These are phyloP conservation scores for Wickerhamiella sergipiensis DNA, from an alignment of 805 yeast species.

Conservation along the genomic window DNA sequence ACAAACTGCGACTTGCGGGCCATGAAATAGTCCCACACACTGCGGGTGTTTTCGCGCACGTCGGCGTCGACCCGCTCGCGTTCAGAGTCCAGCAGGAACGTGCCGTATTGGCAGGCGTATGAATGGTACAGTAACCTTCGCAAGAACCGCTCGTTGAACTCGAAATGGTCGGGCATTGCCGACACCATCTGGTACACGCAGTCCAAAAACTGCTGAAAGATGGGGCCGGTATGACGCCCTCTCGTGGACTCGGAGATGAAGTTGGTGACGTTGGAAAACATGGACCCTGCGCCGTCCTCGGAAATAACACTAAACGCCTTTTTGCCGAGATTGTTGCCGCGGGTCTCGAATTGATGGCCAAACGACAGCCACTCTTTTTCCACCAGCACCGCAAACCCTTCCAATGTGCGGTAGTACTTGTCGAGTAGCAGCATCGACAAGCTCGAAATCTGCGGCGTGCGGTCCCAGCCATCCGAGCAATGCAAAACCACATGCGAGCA, in stretches of 20 bases:
- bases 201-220: slow-evolving; percentile 88
- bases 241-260: slow-evolving; percentile 16
- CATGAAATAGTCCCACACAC: slow-evolving; percentile 89
- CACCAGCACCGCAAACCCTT: slow-evolving; percentile 72
- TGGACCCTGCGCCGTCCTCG: slow-evolving; percentile 4
- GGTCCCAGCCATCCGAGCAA: slow-evolving; percentile 98
- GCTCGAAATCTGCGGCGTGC: slow-evolving; percentile 82
- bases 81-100: slow-evolving; percentile 70
- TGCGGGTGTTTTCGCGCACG: slow-evolving; percentile 39
- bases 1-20: slow-evolving; percentile 60
- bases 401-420: slow-evolving; percentile 75
- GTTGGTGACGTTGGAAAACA: slow-evolving; percentile 35
- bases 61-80: slow-evolving; percentile 38
- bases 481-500: slow-evolving; percentile 75
- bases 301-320: not conserved
- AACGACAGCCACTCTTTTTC: slow-evolving; percentile 95
- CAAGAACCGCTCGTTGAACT: slow-evolving; percentile 77
- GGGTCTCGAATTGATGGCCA: slow-evolving; percentile 78
- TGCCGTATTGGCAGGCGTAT: slow-evolving; percentile 90
- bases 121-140: slow-evolving; percentile 75
- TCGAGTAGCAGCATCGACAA: slow-evolving; percentile 77
- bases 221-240: slow-evolving; percentile 55
- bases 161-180: slow-evolving; percentile 63
- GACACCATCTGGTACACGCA: slow-evolving; percentile 66
- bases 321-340: slow-evolving; percentile 38